Percentiles rank a stretch among this genome's conserved stretches.
phyloP scores from a whole-genome alignment of 2,329 filamentous ascomycete genomes.

The Talaromyces sp. region DNA sequence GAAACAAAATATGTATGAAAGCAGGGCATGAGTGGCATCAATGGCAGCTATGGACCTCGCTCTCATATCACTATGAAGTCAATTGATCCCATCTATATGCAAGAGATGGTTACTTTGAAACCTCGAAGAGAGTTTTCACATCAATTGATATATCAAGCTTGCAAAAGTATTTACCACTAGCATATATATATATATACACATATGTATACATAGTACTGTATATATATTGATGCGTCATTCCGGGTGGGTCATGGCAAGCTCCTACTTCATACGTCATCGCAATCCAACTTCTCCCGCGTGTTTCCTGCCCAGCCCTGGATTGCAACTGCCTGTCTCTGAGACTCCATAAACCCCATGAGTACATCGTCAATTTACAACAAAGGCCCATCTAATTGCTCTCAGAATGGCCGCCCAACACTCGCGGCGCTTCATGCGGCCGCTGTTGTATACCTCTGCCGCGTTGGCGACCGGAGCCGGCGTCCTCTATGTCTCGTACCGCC shows the following conservation, averaged over 20 bases:
- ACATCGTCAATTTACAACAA: neutral
- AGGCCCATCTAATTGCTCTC: neutral
- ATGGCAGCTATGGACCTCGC: neutral
- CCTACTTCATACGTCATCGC: neutral
- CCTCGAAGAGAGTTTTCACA: neutral
- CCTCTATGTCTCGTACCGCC: constrained; percentile 59
- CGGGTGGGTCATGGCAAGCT: neutral
- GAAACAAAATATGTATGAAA: neutral
- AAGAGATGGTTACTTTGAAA: neutral
- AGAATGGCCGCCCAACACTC: constrained; percentile 38
- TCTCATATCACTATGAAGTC: neutral
- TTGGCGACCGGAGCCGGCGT: constrained; percentile 51
- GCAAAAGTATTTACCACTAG: neutral
- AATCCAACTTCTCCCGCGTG: neutral
- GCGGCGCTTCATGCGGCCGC: constrained; percentile 51
- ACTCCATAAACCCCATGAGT: neutral
- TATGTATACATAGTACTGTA: neutral
- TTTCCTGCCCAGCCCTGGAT: neutral
- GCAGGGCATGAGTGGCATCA: neutral
- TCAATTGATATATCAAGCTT: neutral
- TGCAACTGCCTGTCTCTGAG: neutral
- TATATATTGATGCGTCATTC: neutral
- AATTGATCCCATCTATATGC: neutral
- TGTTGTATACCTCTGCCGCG: constrained; percentile 57
- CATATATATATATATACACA: neutral